Base-by-base conservation (phyloP, 169 alveolate genomes). In the Toxoplasma gondii region DNA sequence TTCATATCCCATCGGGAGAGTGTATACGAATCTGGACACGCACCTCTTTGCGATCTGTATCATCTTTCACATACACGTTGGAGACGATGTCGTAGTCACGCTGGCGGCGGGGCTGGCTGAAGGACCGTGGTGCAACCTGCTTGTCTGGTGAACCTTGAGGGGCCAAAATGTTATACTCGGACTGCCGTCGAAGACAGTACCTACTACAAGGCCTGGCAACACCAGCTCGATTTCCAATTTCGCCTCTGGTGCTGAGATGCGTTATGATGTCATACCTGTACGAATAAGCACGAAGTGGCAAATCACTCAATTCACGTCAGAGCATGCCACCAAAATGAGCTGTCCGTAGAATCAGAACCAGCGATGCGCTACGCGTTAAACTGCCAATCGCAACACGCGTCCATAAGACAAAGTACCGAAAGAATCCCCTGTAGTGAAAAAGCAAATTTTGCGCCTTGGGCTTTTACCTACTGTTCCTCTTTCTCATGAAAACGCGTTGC, bases 181-280 rank as follows among this genome's bases (percentile, higher is more conserved):
- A 53, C 45, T 39, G 53, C 1, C 44, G 43, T 29, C 87, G 34
- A 34, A 39, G 45, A n/a, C 39, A 70, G 34, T 70, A 17, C 27
- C 83, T 70, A 31, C 2, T 70, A 36, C 39, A n/a, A 70, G 83
- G 83, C 83, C 43, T 24, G 31, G 43, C 83, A 36, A 70, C 39
- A 36, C 39, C 19, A n/a, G 83, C 83, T n/a, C 27, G 78, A 64
- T 29, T 29, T 19, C 78, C 34, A 64, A 17, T 64, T 29, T 64
- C 87, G 43, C 43, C 10, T 41, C 19, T 24, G 16, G 45, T 24
- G 44, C 53, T 34, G 87, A 78, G 27, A 34, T 78, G 4, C 34
- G 87, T 78, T 16, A 78, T 78, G 45, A 78, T 78, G 87, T 78
- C 87, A 34, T 78, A 78, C 87, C 87, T 78, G 87, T 4, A 78